Base-by-base conservation (phyloP, 495 filamentous ascomycete species). In the Daldinia bambusicola region DNA sequence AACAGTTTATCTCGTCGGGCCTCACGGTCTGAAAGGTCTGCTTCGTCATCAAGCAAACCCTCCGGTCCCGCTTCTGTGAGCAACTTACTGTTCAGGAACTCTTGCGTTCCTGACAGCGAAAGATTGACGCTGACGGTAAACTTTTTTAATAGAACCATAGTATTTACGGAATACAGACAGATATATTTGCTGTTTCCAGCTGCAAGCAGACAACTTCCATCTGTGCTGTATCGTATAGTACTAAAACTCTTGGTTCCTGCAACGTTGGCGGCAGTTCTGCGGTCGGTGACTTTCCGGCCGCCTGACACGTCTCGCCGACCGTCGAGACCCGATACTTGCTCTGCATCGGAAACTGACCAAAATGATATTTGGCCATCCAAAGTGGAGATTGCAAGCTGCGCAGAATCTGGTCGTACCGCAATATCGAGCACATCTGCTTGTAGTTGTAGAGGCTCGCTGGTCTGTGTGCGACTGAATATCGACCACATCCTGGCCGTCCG, bases 171-270 rank as follows among this genome's bases (percentile, higher is more conserved):
- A 78, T 99, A 99, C 60, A 99, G 82, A 75, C 96, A 98, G 32
- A 99, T 97, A 75, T 93, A 97, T 81, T 98, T 99, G 87, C 93
- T 97, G 80, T 94, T 97, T 6, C 95, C 95, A 55, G 86, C 94
- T 0, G 94, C 95, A 43, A 99, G 83, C 22, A 98, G 84, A 77
- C 94, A 98, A 61, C 87, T 90, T 43, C 95, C 96, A 74, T 99
- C 95, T 1, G 93, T 89, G 71, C 92, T 95, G 81, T 98, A 99
- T 43, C 88, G 87, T 68, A 99, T 89, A 58, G 90, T 91, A 75
- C 85, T 92, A 82, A 97, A 99, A 65, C 85, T 89, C 76, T 98
- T 99, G 43, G 91, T 97, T 34, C 93, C 93, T 1, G 92, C 87
- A 20, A 89, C 89, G 72, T 96, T 98, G 5, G 95, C 95, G 0